Evolutionary conservation across 306 rosid species (phyloP).

Genomic region (Sphenostylis stenocarpa): DNA sequence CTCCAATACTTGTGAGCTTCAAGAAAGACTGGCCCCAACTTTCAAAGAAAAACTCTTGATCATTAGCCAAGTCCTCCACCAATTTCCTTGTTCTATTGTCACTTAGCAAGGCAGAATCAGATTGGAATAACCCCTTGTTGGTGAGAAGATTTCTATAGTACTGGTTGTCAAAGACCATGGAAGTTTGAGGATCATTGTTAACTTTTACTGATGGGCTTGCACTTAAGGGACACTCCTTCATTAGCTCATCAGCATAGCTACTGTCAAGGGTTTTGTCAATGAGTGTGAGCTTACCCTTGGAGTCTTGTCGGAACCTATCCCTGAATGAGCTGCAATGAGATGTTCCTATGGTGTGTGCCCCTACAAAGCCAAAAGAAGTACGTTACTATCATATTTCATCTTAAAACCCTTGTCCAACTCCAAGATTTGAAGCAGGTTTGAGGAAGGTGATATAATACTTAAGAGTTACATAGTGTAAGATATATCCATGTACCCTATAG

Average conservation of each 20-base stretch:
- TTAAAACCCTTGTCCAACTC: too few species aligned
- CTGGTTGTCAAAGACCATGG: slow-evolving; percentile 63
- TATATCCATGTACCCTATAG: too few species aligned
- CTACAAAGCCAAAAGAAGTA: slow-evolving; percentile 37
- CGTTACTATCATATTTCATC: too few species aligned
- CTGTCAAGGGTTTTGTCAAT: slow-evolving; percentile 58
- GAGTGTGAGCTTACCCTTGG: slow-evolving; percentile 52
- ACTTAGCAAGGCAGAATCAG: slow-evolving; percentile 62
- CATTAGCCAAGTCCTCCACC: slow-evolving; percentile 56
- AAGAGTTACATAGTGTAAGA: too few species aligned
- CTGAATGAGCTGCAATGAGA: slow-evolving; percentile 74
- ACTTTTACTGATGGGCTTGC: slow-evolving; percentile 50
- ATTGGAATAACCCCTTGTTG: slow-evolving; percentile 66
- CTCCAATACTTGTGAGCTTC: slow-evolving; percentile 38
- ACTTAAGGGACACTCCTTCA: slow-evolving; percentile 45
- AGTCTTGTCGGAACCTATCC: slow-evolving; percentile 50
- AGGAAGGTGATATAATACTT: too few species aligned
- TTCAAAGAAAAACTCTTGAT: slow-evolving; percentile 60
- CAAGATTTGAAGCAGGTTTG: too few species aligned
- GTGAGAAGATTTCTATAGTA: slow-evolving; percentile 57
- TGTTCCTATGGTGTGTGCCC: slow-evolving; percentile 80
- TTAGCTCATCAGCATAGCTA: slow-evolving; percentile 57
- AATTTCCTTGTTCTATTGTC: slow-evolving; percentile 49
- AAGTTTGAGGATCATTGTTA: slow-evolving; percentile 62
- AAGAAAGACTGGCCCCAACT: slow-evolving; percentile 56